Evolutionary conservation across 805 yeast species (phyloP).

Genomic region (Pichia scutulata): DNA sequence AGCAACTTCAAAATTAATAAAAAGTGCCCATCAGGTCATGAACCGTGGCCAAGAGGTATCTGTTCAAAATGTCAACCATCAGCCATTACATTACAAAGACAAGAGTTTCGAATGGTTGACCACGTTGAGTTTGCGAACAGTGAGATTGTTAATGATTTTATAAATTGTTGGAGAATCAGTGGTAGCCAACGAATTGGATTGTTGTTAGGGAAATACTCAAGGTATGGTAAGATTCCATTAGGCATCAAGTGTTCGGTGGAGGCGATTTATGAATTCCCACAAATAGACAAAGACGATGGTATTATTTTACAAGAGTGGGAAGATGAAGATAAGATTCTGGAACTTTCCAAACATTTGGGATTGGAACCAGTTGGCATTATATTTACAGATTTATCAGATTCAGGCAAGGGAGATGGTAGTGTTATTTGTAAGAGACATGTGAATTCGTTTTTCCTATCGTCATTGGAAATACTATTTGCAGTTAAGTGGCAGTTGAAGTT

Average conservation of each 20-base stretch:
- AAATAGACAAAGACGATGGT: conserved; percentile 80
- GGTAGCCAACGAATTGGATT: conserved; percentile 85
- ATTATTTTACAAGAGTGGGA: conserved; percentile 51
- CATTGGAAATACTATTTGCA: conserved; percentile 81
- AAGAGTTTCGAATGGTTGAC: conserved; percentile 90
- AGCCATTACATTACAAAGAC: conserved; percentile 86
- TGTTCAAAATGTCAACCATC: conserved; percentile 97
- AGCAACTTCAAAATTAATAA: conserved; percentile 59
- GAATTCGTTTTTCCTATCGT: conserved; percentile 81
- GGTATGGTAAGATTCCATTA: conserved; percentile 76
- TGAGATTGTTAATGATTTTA: conserved; percentile 67
- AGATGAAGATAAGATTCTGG: conserved; percentile 44
- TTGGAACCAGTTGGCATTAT: conserved; percentile 70
- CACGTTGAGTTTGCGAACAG: conserved; percentile 87
- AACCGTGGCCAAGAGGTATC: conserved; percentile 91
- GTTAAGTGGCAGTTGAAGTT: conserved; percentile 64
- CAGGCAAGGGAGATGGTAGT: conserved; percentile 80
- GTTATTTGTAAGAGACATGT: conserved; percentile 91
- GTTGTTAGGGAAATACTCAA: conserved; percentile 73
- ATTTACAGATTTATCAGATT: conserved; percentile 83
- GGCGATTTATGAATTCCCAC: conserved; percentile 91
- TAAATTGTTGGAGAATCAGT: conserved; percentile 84
- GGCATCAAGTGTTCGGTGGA: conserved; percentile 93
- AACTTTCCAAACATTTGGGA: conserved; percentile 52
- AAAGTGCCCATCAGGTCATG: conserved; percentile 72